Base-by-base conservation (phyloP, 495 filamentous ascomycete species). In the Neurospora hispaniola region DNA sequence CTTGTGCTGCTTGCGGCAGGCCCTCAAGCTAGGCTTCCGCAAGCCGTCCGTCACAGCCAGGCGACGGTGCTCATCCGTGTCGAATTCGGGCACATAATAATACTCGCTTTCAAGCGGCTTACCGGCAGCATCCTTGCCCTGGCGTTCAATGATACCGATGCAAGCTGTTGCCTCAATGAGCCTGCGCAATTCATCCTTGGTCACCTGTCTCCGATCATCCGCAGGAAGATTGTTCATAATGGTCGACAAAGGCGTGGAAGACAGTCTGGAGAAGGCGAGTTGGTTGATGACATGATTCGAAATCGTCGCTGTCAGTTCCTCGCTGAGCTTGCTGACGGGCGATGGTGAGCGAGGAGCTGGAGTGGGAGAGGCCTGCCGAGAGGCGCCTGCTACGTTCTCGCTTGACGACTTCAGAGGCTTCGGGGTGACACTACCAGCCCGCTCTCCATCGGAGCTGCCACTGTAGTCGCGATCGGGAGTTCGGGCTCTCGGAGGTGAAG, bases 111-210 rank as follows among this genome's bases (percentile, higher is more conserved):
- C 95, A 11, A 99, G 88, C 8, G 90, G 86, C 84, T 97, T 94
- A 74, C 96, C 96, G 0, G 96, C 96, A 18, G 96, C 96, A 83
- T 99, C 96, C 80, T 98, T 99, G 78, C 96, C 96, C 79, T 94
- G 91, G 43, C 96, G 90, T 69, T 88, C 86, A 75, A 99, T 96
- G 77, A 95, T 89, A 41, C 96, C 96, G 69, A 98, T 88, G 76
- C 92, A 96, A 31, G 88, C 82, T 35, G 91, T 91, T 18, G 82
- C 81, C 76, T 92, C 90, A 46, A 98, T 88, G 71, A 97, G 84
- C 43, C 81, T 81, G 44, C 90, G 88, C 72, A 97, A 85, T 41
- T 90, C 87, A 4, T 88, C 83, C 76, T 85, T 87, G 10, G 86
- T 86, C 1, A 90, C 79, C 35, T 86, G 86, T 70, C 81, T 82